Base-by-base conservation (phyloP, 208 protist genomes). In the Novymonas esmeraldas region DNA sequence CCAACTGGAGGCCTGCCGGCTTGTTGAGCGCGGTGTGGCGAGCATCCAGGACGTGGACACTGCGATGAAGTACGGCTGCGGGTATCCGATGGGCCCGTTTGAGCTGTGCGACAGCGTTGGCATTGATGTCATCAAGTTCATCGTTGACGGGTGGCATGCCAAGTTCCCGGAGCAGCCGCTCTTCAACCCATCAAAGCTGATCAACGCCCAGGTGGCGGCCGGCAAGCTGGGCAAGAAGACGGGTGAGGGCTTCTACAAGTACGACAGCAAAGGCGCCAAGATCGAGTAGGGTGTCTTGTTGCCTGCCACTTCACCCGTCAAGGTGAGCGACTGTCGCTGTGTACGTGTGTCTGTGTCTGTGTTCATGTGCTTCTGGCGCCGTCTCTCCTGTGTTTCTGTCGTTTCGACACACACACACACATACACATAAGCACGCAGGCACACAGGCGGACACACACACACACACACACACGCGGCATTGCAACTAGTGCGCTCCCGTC, bases 61-160 rank as follows among this genome's bases (percentile, higher is more conserved):
- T 2, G 89, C 85, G 18, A 96, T 97, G 90, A 94, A 91, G 79
- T 81, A 95, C 29, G 91, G 91, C 51, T 92, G 87, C 57, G 90
- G 89, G 46, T 78, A 95, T 58, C 94, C 94, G 36, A 96, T 98
- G 92, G 94, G 94, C 9, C 94, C 94, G 1, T 95, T 98, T 61
- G 70, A 81, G 67, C 79, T 96, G n/a, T 49, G 59, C 28, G 92
- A 96, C 73, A 84, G 68, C 42, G 77, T 89, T 6, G 92, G 93
- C 46, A 64, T 96, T 10, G 94, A 97, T 64, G 78, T 92, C 4
- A 39, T 71, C 29, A 79, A 85, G 39, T 78, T 83, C 26, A 87
- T 97, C 41, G 50, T 90, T 11, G 73, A 92, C 41, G 83, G 81
- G 7, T 97, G 93, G 90, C 70, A 82, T 76, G 54, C 73, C 44